A percentile compares a stretch with the other conserved stretches of the same genome.
Evolutionary conservation across 139 green algal species (phyloP).

Genomic region (Diplosphaera chodatii): DNA sequence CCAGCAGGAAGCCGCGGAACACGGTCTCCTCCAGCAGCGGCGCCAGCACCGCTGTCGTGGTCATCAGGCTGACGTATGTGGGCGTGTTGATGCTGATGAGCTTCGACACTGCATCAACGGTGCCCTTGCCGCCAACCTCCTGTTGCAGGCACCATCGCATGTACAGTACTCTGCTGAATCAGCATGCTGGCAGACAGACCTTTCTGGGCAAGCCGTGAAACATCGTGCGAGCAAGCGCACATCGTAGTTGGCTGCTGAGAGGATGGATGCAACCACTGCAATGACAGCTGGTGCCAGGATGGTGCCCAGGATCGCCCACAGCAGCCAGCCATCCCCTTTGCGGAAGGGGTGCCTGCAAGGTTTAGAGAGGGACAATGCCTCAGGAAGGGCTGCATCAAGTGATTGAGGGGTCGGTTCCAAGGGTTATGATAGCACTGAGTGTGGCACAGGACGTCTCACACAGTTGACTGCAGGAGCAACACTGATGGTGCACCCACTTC

Average conservation of each 20-base stretch:
- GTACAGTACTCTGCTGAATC: no score
- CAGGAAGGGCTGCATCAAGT: no score
- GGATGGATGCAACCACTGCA: slow-evolving; percentile 23
- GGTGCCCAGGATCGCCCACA: slow-evolving; percentile 64
- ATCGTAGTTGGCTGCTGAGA: slow-evolving; percentile 42
- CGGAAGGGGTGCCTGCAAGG: slow-evolving; percentile 40
- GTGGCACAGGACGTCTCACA: no score
- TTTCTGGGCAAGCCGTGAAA: no score
- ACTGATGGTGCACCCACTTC: not conserved
- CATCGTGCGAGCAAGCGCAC: not conserved
- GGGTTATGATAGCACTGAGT: no score
- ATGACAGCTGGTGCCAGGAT: slow-evolving; percentile 57
- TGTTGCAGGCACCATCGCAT: no score
- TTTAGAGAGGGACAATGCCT: not conserved
- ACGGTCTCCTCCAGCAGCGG: slow-evolving; percentile 82
- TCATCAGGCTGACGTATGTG: slow-evolving; percentile 55
- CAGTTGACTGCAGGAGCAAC: no score
- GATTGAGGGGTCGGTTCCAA: no score
- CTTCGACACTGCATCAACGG: slow-evolving; percentile 63
- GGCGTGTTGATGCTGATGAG: slow-evolving; percentile 61
- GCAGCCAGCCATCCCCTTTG: slow-evolving; percentile 57
- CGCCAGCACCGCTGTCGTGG: slow-evolving; percentile 52
- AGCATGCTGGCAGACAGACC: no score
- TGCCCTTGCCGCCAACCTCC: slow-evolving; percentile 39
- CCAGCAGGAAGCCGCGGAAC: slow-evolving; percentile 87